Percentiles rank a stretch among this genome's conserved stretches.
Conservation (phyloP, 306 rosid genomes). For the Vachellia pachyceras region DNA sequence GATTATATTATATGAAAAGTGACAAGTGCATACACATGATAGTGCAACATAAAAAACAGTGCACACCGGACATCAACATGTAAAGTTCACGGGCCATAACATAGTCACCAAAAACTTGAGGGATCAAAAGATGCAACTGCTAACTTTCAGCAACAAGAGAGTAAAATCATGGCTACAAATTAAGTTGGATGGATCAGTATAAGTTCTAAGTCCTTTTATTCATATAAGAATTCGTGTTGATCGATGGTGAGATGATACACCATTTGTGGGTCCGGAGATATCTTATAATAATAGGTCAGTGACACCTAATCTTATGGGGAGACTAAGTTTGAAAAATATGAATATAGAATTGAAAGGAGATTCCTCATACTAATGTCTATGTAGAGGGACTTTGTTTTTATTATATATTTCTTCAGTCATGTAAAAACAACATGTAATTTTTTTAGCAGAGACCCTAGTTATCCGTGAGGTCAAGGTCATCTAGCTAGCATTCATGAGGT, state of each 20-base stretch:
- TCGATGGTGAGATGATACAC: not conserved
- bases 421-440: not conserved
- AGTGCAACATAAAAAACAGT: too few relatives aligned
- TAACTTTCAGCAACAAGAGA: too few relatives aligned
- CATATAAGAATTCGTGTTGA: not conserved
- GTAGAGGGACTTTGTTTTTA: not conserved
- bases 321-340: not conserved
- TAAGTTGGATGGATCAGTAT: too few relatives aligned
- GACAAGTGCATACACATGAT: too few relatives aligned
- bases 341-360: not conserved
- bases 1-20: too few relatives aligned
- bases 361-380: not conserved
- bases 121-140: too few relatives aligned
- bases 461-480: conserved; percentile 10
- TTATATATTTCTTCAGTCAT: not conserved
- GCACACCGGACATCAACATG: too few relatives aligned
- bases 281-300: not conserved
- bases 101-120: too few relatives aligned
- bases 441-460: not conserved
- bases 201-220: not conserved
- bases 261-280: not conserved
- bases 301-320: not conserved
- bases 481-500: not conserved
- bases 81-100: too few relatives aligned
- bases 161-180: too few relatives aligned